phyloP scores from a whole-genome alignment of 2,329 filamentous ascomycete species.

The Mycosphaerelloides madeirae region DNA sequence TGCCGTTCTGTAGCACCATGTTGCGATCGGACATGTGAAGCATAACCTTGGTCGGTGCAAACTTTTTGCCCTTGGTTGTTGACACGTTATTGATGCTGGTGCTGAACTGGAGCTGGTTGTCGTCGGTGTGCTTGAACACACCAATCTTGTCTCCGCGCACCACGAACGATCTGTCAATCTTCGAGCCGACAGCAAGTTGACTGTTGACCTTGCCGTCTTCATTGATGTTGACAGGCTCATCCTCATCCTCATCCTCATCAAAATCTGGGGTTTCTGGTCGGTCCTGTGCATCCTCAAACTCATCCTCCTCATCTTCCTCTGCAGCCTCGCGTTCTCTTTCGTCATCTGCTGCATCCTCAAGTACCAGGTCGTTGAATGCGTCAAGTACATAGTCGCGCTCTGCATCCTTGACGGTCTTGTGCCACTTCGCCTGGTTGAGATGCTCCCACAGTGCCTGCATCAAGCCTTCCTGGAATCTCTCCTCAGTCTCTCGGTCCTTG shows the following conservation, averaged over 20 bases:
- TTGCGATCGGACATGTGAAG: constrained; percentile 85
- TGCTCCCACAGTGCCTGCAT: constrained; percentile 98
- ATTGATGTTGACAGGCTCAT: constrained; percentile 66
- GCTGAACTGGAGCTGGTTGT: constrained; percentile 90
- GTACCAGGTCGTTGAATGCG: constrained; percentile 87
- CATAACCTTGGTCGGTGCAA: constrained; percentile 96
- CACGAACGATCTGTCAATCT: constrained; percentile 94
- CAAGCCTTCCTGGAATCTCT: constrained; percentile 85
- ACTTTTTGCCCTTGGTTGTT: constrained; percentile 78
- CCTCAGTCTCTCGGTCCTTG: constrained; percentile 72
- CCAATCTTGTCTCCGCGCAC: constrained; percentile 97
- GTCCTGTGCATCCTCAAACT: constrained; percentile 59
- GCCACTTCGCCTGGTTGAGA: constrained; percentile 89
- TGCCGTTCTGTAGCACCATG: constrained; percentile 77
- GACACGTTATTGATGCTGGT: constrained; percentile 96
- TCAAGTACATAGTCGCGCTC: constrained; percentile 93
- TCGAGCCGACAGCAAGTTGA: constrained; percentile 91
- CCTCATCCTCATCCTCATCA: constrained; percentile 67
- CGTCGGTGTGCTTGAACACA: constrained; percentile 92
- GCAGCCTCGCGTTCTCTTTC: constrained; percentile 51
- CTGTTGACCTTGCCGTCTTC: constrained; percentile 84
- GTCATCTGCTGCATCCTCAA: constrained; percentile 70
- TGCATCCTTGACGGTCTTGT: constrained; percentile 75
- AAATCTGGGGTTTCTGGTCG: constrained; percentile 69
- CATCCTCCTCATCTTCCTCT: constrained; percentile 51